Base-by-base conservation (phyloP, 23 red algal species). In the Gracilaria domingensis region DNA sequence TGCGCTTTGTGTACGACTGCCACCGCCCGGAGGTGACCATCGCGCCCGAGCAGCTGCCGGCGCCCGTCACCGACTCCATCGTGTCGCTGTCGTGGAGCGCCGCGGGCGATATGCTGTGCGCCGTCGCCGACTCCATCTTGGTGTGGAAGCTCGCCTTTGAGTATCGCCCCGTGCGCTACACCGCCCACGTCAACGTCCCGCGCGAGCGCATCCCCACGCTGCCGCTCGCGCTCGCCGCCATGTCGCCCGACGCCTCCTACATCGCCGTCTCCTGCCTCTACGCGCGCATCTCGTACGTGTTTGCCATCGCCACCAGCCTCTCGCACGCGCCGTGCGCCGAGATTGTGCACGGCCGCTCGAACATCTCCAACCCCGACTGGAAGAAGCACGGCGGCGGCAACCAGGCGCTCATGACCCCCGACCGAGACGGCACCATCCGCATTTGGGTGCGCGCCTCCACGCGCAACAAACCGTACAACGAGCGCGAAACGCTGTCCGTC, bases 371-470 rank as follows among this genome's bases (percentile, higher is more conserved):
- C 26, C 61, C 90, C 21, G 85, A 94, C 25, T 98, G 95, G 95
- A 98, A 98, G 73, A 75, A 58, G 36, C 56, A 84, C 13, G 90
- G 95, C 23, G 93, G 91, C 17, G 95, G 95, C 34, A 88, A 90
- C 84, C 82, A 82, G 33, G 95, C 95, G 53, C 82, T 98, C n/a
- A 88, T 98, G 72, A 91, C 91, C 28, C 49, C 80, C 9, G 95
- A 98, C 84, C 67, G 62, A 59, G 95, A 98, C 73, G 95, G 95
- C 16, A 92, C 65, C 23, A 44, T 98, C 44, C 85, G 92, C 7
- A 59, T 98, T 25, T 98, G 92, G 91, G 91, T 92, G 8, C 79
- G 88, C 37, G 78, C 84, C 20, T 82, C 66, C 14, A 34, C 54
- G 2, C 45, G 49, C n/a, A 66, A 49, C 45, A 65, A 62, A 21